Evolutionary conservation across 192 early-diverging fungal genomes (phyloP).

Genomic region (Coemansia erecta): DNA sequence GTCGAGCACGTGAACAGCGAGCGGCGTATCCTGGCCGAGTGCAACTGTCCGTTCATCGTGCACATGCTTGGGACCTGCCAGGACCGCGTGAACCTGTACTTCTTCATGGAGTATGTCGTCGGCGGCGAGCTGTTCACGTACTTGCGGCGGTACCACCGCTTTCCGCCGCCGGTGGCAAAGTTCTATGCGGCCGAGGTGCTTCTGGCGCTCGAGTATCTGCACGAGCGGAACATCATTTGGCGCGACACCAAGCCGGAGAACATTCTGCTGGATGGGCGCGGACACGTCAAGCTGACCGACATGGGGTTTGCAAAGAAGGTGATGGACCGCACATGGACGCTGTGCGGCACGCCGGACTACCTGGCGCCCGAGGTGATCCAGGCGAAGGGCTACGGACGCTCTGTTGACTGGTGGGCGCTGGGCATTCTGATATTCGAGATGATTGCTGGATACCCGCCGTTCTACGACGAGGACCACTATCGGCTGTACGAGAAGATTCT

Average conservation of each 20-base stretch:
- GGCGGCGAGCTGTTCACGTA: constrained; percentile 90
- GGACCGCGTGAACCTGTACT: constrained; percentile 87
- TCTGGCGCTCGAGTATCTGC: constrained; percentile 86
- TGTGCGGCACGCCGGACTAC: constrained; percentile 80
- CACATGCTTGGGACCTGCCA: constrained; percentile 93
- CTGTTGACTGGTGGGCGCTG: constrained; percentile 95
- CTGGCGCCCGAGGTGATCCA: constrained; percentile 86
- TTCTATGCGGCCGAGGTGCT: constrained; percentile 91
- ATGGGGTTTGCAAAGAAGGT: constrained; percentile 87
- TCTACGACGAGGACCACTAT: constrained; percentile 93
- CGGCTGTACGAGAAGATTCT: constrained; percentile 93
- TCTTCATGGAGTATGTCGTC: constrained; percentile 94
- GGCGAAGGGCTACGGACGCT: constrained; percentile 84
- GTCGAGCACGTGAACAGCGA: constrained; percentile 99
- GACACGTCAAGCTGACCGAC: constrained; percentile 86
- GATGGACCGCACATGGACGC: constrained; percentile 74
- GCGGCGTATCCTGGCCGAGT: constrained; percentile 84
- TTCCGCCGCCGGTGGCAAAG: constrained; percentile 82
- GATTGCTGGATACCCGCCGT: constrained; percentile 92
- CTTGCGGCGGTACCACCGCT: constrained; percentile 73
- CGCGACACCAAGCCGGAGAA: constrained; percentile 92
- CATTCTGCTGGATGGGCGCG: constrained; percentile 67
- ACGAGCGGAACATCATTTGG: constrained; percentile 84
- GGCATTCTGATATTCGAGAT: constrained; percentile 94
- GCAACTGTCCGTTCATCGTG: constrained; percentile 89